A percentile compares a stretch with the other conserved stretches of the same genome.
phyloP scores from a whole-genome alignment of 2,329 filamentous ascomycete genomes.

The Triangularia setosa region DNA sequence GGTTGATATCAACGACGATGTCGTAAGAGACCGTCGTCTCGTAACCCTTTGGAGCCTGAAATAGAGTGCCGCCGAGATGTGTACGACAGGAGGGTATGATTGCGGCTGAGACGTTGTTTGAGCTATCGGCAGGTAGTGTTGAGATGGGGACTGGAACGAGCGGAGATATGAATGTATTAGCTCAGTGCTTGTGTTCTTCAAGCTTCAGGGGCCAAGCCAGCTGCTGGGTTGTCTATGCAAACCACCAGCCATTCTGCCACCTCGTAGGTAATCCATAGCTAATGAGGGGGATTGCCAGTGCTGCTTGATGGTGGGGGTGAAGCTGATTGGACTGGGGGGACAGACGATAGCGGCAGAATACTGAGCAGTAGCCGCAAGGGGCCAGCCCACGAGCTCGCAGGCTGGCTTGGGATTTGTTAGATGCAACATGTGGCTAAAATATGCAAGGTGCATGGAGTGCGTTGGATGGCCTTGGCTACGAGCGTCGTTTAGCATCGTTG shows the following conservation, averaged over 20 bases:
- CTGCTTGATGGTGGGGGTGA: neutral
- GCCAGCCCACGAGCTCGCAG: conserved; percentile 21
- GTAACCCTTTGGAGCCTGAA: conserved; percentile 1
- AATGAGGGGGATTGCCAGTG: neutral
- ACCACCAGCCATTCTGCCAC: neutral
- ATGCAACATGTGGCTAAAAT: conserved; percentile 19
- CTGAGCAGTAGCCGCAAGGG: conserved; percentile 17
- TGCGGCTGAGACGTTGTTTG: neutral
- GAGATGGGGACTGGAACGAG: neutral
- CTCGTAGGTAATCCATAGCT: neutral
- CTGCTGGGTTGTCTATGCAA: neutral
- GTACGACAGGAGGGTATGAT: neutral
- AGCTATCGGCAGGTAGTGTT: neutral
- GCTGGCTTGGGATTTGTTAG: conserved; percentile 21
- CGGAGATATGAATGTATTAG: neutral
- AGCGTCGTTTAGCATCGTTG: neutral
- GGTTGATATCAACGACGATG: conserved; percentile 1
- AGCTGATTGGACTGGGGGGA: conserved; percentile 1
- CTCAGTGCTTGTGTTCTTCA: neutral
- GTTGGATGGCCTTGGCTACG: conserved; percentile 3
- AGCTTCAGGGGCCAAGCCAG: neutral
- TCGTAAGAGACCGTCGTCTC: conserved; percentile 14
- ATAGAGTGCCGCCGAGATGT: neutral
- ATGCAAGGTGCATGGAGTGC: conserved; percentile 11
- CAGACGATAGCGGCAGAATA: conserved; percentile 9